A percentile compares a stretch with the other conserved stretches of the same genome.
These are phyloP conservation scores for Beauveria caledonica DNA, from an alignment of 2,329 filamentous ascomycete genomes.

Conservation along the genomic window DNA sequence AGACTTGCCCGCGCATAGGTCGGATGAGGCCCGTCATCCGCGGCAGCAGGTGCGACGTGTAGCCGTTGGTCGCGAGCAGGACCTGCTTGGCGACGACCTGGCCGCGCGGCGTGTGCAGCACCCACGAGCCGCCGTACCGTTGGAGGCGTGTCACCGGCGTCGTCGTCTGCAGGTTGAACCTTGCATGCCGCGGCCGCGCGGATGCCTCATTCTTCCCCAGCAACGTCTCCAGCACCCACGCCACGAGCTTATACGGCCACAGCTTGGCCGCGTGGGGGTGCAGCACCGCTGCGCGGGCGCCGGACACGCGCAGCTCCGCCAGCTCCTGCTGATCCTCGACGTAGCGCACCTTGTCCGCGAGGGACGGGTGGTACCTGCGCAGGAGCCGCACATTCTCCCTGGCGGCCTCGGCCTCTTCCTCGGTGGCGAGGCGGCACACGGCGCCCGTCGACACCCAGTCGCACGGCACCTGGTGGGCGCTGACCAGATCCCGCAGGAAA, in stretches of 20 bases:
- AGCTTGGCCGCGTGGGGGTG: slow-evolving; percentile 58
- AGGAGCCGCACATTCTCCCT: slow-evolving; percentile 43
- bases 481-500: slow-evolving; percentile 50
- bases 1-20: slow-evolving; percentile 68
- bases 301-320: slow-evolving; percentile 43
- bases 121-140: slow-evolving; percentile 38
- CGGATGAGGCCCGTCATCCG: slow-evolving; percentile 62
- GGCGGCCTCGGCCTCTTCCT: slow-evolving; percentile 45
- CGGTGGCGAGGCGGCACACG: slow-evolving; percentile 55
- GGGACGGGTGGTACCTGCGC: slow-evolving; percentile 42
- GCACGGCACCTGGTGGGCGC: slow-evolving; percentile 52
- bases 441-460: slow-evolving; percentile 59
- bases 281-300: slow-evolving; percentile 54
- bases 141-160: slow-evolving; percentile 54
- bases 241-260: slow-evolving; percentile 81
- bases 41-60: slow-evolving; percentile 69
- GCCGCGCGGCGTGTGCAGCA: slow-evolving; percentile 62
- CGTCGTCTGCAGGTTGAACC: slow-evolving; percentile 66
- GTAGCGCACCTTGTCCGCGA: slow-evolving; percentile 41
- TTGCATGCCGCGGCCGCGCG: not conserved
- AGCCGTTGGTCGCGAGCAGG: slow-evolving; percentile 75
- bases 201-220: slow-evolving; percentile 26
- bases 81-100: slow-evolving; percentile 53
- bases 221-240: slow-evolving; percentile 58
- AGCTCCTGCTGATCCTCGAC: slow-evolving; percentile 34